Conservation (phyloP, 441 rosid species). For the Populus hybrid region DNA sequence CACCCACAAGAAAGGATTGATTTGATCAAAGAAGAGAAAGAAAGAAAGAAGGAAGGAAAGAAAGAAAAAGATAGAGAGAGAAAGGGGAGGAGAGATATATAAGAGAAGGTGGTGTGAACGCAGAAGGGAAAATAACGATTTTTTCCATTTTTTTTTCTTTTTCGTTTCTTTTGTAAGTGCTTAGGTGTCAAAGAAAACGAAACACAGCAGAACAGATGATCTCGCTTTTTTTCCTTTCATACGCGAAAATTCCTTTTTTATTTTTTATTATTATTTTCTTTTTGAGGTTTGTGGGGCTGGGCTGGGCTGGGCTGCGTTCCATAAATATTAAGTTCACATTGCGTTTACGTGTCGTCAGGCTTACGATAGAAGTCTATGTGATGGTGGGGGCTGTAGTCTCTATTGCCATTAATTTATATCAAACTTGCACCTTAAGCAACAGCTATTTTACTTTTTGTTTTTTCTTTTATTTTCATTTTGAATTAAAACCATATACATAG, state of each 20-base stretch:
- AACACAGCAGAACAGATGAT: slow-evolving; percentile 4
- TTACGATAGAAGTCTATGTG: slow-evolving; percentile 31
- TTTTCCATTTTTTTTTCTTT: too few species aligned
- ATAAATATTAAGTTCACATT: slow-evolving; percentile 31
- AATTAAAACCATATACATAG: neutral
- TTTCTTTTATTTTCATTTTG: neutral
- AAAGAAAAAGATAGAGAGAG: slow-evolving; percentile 19
- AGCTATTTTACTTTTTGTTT: neutral
- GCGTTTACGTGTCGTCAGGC: slow-evolving; percentile 62
- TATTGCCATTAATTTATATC: slow-evolving; percentile 29
- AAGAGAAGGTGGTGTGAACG: slow-evolving; percentile 39
- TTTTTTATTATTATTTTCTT: neutral
- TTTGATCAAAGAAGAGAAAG: slow-evolving; percentile 5
- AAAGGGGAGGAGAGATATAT: slow-evolving; percentile 25
- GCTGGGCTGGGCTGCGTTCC: neutral
- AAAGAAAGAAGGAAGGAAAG: slow-evolving; percentile 6
- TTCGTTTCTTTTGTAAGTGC: slow-evolving; percentile 2
- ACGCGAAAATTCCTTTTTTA: slow-evolving; percentile 49
- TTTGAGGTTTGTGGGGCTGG: neutral
- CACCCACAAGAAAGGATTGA: slow-evolving; percentile 24
- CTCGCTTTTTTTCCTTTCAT: slow-evolving; percentile 28
- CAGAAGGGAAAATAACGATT: slow-evolving; percentile 9
- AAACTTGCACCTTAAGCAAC: slow-evolving; percentile 37
- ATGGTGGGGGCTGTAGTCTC: slow-evolving; percentile 29
- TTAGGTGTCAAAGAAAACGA: slow-evolving; percentile 39